Evolutionary conservation across 1,139 yeast species (phyloP).

Genomic region (Geotrichum aggregatum): DNA sequence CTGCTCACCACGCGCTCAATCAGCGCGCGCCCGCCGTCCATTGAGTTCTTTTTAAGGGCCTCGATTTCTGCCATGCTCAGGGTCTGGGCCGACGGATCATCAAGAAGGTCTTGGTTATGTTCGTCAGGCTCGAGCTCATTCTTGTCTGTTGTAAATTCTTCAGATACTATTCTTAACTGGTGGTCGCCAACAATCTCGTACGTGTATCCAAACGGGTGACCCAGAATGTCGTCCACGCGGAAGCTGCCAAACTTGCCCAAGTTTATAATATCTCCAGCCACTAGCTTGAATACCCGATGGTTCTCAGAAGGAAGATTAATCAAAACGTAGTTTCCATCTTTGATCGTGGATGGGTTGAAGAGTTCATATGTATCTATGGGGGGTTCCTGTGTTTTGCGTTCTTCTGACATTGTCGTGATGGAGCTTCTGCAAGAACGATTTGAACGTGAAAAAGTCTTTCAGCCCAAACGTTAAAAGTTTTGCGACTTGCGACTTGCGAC

Average conservation of each 20-base stretch:
- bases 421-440: neutral
- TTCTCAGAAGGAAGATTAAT: slow-evolving; percentile 79
- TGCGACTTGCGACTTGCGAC: neutral
- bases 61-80: slow-evolving; percentile 75
- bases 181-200: slow-evolving; percentile 66
- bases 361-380: slow-evolving; percentile 13
- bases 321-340: slow-evolving; percentile 56
- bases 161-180: slow-evolving; percentile 28
- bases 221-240: slow-evolving; percentile 66
- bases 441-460: neutral
- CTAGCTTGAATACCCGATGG: slow-evolving; percentile 62
- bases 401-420: neutral
- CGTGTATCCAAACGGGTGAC: slow-evolving; percentile 81
- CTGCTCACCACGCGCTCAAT: slow-evolving; percentile 77
- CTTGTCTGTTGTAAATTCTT: slow-evolving; percentile 31
- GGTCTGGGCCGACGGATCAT: slow-evolving; percentile 75
- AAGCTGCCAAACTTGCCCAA: slow-evolving; percentile 92
- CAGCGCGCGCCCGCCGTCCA: slow-evolving; percentile 62
- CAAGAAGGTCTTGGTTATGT: slow-evolving; percentile 66
- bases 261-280: slow-evolving; percentile 55
- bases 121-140: slow-evolving; percentile 37
- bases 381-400: too few relatives aligned
- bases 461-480: neutral
- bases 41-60: slow-evolving; percentile 51
- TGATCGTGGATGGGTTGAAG: slow-evolving; percentile 32